phyloP scores from a whole-genome alignment of 2,329 filamentous ascomycete species.

The Colletotrichum euphorbiae region DNA sequence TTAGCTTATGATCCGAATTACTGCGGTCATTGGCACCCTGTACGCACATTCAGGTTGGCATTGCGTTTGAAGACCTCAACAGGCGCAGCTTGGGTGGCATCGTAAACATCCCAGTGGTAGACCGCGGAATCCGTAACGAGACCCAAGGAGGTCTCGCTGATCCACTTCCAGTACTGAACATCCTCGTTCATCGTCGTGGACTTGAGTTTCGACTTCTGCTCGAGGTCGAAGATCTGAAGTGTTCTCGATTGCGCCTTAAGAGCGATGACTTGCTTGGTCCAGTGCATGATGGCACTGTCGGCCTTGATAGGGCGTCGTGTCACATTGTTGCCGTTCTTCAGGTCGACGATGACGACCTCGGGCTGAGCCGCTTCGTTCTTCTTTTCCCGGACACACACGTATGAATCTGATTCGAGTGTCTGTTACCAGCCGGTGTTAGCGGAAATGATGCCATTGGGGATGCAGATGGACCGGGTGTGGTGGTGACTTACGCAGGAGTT shows the following conservation, averaged over 20 bases:
- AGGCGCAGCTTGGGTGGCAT: slow-evolving; percentile 80
- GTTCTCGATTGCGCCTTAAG: slow-evolving; percentile 94
- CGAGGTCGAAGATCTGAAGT: slow-evolving; percentile 96
- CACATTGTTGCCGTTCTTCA: slow-evolving; percentile 97
- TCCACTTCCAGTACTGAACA: slow-evolving; percentile 99
- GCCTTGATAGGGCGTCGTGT: slow-evolving; percentile 96
- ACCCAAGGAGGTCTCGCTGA: slow-evolving; percentile 87
- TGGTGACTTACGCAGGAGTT: slow-evolving; percentile 76
- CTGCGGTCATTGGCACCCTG: background rate
- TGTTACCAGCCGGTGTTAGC: slow-evolving; percentile 78
- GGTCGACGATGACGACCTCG: slow-evolving; percentile 96
- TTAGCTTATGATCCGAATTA: slow-evolving; percentile 15
- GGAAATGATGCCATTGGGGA: slow-evolving; percentile 73
- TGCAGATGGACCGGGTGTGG: slow-evolving; percentile 59
- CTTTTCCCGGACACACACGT: slow-evolving; percentile 96
- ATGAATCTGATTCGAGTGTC: slow-evolving; percentile 98
- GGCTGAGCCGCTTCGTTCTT: slow-evolving; percentile 85
- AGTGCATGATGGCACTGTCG: slow-evolving; percentile 99
- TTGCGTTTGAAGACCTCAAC: slow-evolving; percentile 96
- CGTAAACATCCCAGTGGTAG: slow-evolving; percentile 98
- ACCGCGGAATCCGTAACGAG: slow-evolving; percentile 91
- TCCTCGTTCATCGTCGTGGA: slow-evolving; percentile 97
- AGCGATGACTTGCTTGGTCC: slow-evolving; percentile 94
- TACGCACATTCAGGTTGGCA: slow-evolving; percentile 84
- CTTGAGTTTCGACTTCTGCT: slow-evolving; percentile 94